phyloP scores from a whole-genome alignment of 1,284 basidiomycete species.

The Coniophora puteana region DNA sequence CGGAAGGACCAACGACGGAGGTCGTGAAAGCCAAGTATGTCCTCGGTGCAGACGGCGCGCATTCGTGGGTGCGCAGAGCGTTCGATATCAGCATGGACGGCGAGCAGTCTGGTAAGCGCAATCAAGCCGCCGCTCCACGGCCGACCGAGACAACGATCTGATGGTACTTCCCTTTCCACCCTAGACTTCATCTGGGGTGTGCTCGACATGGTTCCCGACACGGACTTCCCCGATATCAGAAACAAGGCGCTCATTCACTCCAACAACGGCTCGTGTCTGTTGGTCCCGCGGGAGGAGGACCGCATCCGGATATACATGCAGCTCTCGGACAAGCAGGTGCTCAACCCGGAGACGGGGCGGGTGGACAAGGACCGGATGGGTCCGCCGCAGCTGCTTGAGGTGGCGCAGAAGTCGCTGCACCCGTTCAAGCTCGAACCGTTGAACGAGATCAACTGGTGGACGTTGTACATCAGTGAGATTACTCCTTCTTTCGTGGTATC shows the following conservation, averaged over 20 bases:
- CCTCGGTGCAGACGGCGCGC: conserved; percentile 56
- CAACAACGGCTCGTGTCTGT: conserved; percentile 42
- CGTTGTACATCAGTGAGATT: conserved; percentile 32
- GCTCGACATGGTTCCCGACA: conserved; percentile 46
- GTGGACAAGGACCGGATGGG: conserved; percentile 41
- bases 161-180: conserved; percentile 1
- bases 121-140: background rate
- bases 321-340: conserved; percentile 33
- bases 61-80: conserved; percentile 56
- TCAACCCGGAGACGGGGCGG: conserved; percentile 28
- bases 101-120: conserved; percentile 43
- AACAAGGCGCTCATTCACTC: conserved; percentile 57
- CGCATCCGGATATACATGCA: conserved; percentile 46
- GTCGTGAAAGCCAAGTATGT: conserved; percentile 51
- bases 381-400: conserved; percentile 36
- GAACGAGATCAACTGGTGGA: conserved; percentile 45
- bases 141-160: too few relatives aligned
- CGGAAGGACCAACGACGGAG: conserved; percentile 33
- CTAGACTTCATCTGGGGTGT: conserved; percentile 58
- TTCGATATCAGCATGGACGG: conserved; percentile 54
- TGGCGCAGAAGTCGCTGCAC: conserved; percentile 26
- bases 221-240: conserved; percentile 62
- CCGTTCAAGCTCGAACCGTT: conserved; percentile 44
- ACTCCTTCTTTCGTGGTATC: background rate
- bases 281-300: conserved; percentile 40